These are phyloP conservation scores for Yamadazyma nakazawae DNA, from an alignment of 805 yeast genomes.

Conservation along the genomic window DNA sequence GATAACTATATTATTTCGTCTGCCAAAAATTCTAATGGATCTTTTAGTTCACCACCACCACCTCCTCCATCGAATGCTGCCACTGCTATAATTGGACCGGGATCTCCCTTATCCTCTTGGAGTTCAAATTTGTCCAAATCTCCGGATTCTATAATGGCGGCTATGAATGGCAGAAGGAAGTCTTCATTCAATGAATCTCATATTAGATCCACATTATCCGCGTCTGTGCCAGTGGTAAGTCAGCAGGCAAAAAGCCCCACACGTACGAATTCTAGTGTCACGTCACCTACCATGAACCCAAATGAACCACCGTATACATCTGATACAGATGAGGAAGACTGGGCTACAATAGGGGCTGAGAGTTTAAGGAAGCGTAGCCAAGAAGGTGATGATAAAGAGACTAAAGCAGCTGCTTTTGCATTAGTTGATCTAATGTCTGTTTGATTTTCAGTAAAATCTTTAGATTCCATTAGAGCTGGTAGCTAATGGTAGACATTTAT, in stretches of 20 bases:
- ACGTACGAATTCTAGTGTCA: not conserved
- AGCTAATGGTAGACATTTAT: not conserved
- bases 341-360: slow-evolving; percentile 88
- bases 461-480: slow-evolving; percentile 1
- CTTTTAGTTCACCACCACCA: slow-evolving; percentile 35
- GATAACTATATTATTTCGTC: slow-evolving; percentile 41
- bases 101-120: slow-evolving; percentile 14
- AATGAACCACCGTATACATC: slow-evolving; percentile 47
- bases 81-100: slow-evolving; percentile 6
- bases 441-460: slow-evolving; percentile 6
- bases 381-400: slow-evolving; percentile 32
- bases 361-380: slow-evolving; percentile 42
- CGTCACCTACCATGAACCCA: slow-evolving; percentile 1
- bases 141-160: slow-evolving; percentile 9
- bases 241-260: not conserved
- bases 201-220: slow-evolving; percentile 25
- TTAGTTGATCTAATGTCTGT: slow-evolving; percentile 54
- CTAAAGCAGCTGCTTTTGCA: slow-evolving; percentile 57
- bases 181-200: slow-evolving; percentile 43
- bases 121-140: slow-evolving; percentile 17
- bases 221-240: slow-evolving; percentile 12
- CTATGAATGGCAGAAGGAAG: slow-evolving; percentile 25
- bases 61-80: slow-evolving; percentile 18
- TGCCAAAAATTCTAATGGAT: slow-evolving; percentile 34
- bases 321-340: slow-evolving; percentile 96